Conservation (phyloP, 441 rosid genomes). For the Macaranga tanarius region DNA sequence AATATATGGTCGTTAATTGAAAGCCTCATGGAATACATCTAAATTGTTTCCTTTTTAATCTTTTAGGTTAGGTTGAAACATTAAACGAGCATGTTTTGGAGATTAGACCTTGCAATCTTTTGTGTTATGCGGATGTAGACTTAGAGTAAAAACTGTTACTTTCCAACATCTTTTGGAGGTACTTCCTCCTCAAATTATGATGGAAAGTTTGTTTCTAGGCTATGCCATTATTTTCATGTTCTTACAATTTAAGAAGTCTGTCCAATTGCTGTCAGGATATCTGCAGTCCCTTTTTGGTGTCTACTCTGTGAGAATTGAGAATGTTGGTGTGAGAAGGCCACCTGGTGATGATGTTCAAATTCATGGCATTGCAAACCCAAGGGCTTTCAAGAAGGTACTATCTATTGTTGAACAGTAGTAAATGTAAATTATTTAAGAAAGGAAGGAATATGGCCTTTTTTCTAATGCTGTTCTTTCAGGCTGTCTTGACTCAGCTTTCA, state of each 20-base stretch:
- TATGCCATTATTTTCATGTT: slow-evolving; percentile 5
- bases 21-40: neutral
- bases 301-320: slow-evolving; percentile 69
- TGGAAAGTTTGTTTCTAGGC: neutral
- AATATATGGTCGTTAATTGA: neutral
- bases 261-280: slow-evolving; percentile 44
- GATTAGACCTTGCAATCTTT: neutral
- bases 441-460: neutral
- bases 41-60: neutral
- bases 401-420: slow-evolving; percentile 6
- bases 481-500: slow-evolving; percentile 56
- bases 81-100: neutral
- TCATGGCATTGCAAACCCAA: slow-evolving; percentile 61
- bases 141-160: neutral
- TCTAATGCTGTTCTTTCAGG: slow-evolving; percentile 34
- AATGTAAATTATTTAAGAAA: slow-evolving; percentile 8
- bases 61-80: neutral
- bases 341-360: slow-evolving; percentile 69
- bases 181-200: neutral
- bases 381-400: slow-evolving; percentile 67
- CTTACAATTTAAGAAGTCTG: neutral
- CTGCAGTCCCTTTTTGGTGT: slow-evolving; percentile 74
- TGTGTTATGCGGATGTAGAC: neutral
- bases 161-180: neutral
- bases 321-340: slow-evolving; percentile 61